Base-by-base conservation (phyloP, 768 basidiomycete species). In the Hericium coralloides region DNA sequence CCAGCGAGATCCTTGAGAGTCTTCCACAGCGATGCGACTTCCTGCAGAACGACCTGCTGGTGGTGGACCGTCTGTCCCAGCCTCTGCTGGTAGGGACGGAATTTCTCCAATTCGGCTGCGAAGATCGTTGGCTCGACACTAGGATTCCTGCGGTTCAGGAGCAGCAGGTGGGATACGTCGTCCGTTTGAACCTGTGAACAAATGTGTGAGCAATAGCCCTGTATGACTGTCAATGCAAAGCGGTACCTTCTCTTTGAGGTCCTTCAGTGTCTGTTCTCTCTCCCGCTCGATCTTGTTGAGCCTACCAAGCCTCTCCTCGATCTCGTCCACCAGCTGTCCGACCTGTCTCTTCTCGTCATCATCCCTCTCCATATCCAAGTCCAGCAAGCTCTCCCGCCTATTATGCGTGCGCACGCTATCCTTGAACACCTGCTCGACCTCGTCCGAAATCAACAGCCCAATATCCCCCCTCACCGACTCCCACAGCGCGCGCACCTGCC, bases 81-180 rank as follows among this genome's bases (percentile, higher is more conserved):
- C 0, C 92, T 84, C 43, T 88, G 83, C 65, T 97, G 93, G 65
- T 90, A 94, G 0, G 94, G 92, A 20, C 83, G 79, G 75, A 98
- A 98, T 70, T 98, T 99, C 72, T 98, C 95, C 20, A 98, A 80
- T 68, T 98, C 94, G 9, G 87, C 81, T 0, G 93, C 90, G 63
- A 98, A 99, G 17, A 99, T 76, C 0, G 91, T 80, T 0, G 89
- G 87, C 62, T 98, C 93, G 10, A 89, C 87, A 22, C 81, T 81
- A 14, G 82, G 77, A 61, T 93, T 89, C 23, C 93, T 87, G 36
- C 92, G 84, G 68, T 95, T 95, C 51, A 98, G 80, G 4, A 99
- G 79, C 0, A 98, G 81, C 1, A 97, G 78, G 67, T 95, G 92
- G 0, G 95, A 99, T 25, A 98, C 95, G 62, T 99, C 97, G 71